Percentiles rank a stretch among this genome's conserved stretches.
These are phyloP conservation scores for Suillus lakei DNA, from an alignment of 768 basidiomycete species.

Conservation along the genomic window DNA sequence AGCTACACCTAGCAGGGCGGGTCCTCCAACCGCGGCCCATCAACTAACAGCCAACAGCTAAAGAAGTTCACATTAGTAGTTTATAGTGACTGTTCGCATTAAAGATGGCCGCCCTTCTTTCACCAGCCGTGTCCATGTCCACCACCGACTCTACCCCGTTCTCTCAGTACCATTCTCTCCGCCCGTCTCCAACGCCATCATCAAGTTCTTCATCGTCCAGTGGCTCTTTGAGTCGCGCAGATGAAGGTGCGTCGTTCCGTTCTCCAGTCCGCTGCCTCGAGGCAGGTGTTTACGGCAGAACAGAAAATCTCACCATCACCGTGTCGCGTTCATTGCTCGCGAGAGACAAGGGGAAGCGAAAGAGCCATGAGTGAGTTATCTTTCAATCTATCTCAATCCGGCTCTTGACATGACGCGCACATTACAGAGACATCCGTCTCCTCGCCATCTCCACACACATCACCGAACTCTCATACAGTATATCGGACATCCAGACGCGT, in stretches of 20 bases:
- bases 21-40: neutral
- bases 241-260: slow-evolving; percentile 59
- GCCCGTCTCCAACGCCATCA: slow-evolving; percentile 29
- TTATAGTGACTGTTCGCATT: neutral
- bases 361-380: slow-evolving; percentile 68
- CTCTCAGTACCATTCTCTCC: slow-evolving; percentile 38
- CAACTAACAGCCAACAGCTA: neutral
- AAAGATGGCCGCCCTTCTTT: slow-evolving; percentile 1
- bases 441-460: slow-evolving; percentile 84
- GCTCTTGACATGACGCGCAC: slow-evolving; percentile 26
- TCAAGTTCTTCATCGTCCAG: slow-evolving; percentile 54
- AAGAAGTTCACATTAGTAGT: neutral
- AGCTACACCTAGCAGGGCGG: neutral
- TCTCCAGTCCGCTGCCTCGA: slow-evolving; percentile 17
- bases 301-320: slow-evolving; percentile 80
- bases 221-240: slow-evolving; percentile 55
- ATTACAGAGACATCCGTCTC: slow-evolving; percentile 69
- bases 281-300: slow-evolving; percentile 34
- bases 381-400: slow-evolving; percentile 15
- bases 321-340: slow-evolving; percentile 47
- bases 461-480: slow-evolving; percentile 84
- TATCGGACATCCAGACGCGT: slow-evolving; percentile 89
- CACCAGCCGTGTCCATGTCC: slow-evolving; percentile 6
- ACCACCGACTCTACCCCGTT: slow-evolving; percentile 36
- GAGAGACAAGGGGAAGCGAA: slow-evolving; percentile 55